Evolutionary conservation across 208 protist species (phyloP).

Genomic region (Wallacemonas collosoma): DNA sequence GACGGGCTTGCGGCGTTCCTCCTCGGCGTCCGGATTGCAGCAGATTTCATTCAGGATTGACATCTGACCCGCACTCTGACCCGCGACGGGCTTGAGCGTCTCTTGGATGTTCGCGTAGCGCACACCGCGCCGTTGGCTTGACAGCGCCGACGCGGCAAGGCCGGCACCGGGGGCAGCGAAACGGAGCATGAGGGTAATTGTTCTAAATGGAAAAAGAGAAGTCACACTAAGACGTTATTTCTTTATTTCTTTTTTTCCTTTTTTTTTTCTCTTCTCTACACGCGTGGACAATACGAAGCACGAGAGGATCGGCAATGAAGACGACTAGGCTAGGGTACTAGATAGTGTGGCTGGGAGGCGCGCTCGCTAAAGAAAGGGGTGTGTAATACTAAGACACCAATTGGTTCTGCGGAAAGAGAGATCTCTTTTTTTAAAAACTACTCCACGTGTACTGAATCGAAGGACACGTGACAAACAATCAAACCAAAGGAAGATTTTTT

Average conservation of each 20-base stretch:
- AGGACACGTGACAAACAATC: not conserved
- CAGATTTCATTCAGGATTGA: slow-evolving; percentile 86
- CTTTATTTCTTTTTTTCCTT: not conserved
- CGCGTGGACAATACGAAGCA: too few species aligned
- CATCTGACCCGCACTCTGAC: slow-evolving; percentile 82
- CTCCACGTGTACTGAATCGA: not conserved
- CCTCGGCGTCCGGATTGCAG: slow-evolving; percentile 85
- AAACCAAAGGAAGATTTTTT: slow-evolving; percentile 5
- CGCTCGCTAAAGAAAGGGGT: not conserved
- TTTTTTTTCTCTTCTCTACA: not conserved
- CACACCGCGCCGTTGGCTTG: slow-evolving; percentile 43
- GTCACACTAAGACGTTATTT: not conserved
- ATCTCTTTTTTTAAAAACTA: not conserved
- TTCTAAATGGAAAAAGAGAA: not conserved
- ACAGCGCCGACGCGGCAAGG: slow-evolving; percentile 1
- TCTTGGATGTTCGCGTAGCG: slow-evolving; percentile 86
- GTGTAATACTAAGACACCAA: too few species aligned
- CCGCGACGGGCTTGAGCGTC: slow-evolving; percentile 69
- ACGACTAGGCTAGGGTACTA: not conserved
- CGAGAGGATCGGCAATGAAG: too few species aligned
- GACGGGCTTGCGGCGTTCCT: slow-evolving; percentile 81
- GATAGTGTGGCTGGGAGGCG: not conserved
- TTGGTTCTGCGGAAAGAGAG: not conserved
- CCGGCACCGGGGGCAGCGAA: not conserved
- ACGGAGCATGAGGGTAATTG: not conserved